A percentile compares a stretch with the other conserved stretches of the same genome.
Evolutionary conservation across 2,329 filamentous ascomycete species (phyloP).

Genomic region (Colletotrichum sp.): DNA sequence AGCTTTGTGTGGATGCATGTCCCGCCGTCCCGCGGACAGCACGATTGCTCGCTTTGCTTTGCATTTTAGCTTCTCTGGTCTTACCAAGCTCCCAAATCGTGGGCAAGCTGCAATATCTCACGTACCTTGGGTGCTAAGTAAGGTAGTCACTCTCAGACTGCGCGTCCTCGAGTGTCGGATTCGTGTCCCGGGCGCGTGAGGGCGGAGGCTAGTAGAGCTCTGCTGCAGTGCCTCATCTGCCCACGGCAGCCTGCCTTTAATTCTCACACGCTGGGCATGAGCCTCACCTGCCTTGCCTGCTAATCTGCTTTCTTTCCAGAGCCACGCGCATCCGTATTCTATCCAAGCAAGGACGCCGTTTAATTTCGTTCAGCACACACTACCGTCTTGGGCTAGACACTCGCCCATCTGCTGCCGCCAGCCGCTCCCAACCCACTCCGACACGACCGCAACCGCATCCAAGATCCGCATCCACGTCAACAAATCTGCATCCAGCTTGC

Average conservation of each 20-base stretch:
- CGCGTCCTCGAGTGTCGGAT: not conserved
- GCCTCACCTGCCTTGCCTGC: not conserved
- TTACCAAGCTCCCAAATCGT: not conserved
- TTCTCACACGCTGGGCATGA: not conserved
- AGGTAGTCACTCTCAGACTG: not conserved
- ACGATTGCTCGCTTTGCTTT: not conserved
- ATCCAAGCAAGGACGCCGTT: not conserved
- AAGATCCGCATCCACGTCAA: not conserved
- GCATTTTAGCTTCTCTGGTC: not conserved
- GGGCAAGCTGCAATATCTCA: not conserved
- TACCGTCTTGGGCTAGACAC: not conserved
- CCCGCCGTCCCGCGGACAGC: not conserved
- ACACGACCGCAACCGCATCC: not conserved
- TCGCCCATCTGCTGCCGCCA: not conserved
- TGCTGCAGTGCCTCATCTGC: not conserved
- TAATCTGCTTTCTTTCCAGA: not conserved
- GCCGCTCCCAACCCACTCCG: not conserved
- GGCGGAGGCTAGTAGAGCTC: not conserved
- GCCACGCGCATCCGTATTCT: not conserved
- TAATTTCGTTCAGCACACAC: not conserved
- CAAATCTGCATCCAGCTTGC: not conserved
- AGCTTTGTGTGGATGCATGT: not conserved
- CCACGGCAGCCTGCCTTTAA: not conserved
- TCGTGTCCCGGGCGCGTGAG: not conserved
- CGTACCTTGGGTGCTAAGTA: not conserved